Evolutionary conservation across 805 yeast genomes (phyloP).

Genomic region (Metschnikowia picachoensis): DNA sequence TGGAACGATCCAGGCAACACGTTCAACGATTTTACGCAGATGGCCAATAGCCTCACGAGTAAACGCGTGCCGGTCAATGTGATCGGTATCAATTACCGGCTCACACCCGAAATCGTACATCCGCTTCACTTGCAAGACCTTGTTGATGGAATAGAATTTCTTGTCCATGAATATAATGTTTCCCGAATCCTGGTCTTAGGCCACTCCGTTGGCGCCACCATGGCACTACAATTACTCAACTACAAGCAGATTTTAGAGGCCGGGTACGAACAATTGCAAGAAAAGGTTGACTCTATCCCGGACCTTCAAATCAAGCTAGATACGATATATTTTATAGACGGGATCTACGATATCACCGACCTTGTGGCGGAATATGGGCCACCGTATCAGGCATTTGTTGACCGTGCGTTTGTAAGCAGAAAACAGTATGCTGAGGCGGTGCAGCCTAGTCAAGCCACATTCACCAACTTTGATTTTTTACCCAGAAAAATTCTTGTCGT

Average conservation of each 20-base stretch:
- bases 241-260: slow-evolving; percentile 17
- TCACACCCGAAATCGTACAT: slow-evolving; percentile 58
- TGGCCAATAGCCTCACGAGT: slow-evolving; percentile 20
- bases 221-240: slow-evolving; percentile 51
- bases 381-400: slow-evolving; percentile 50
- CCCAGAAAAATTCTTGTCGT: slow-evolving; percentile 35
- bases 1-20: slow-evolving; percentile 75
- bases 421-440: slow-evolving; percentile 23
- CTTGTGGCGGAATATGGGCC: slow-evolving; percentile 58
- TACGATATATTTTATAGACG: slow-evolving; percentile 51
- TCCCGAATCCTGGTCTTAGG: slow-evolving; percentile 44
- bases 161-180: slow-evolving; percentile 22
- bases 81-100: slow-evolving; percentile 53
- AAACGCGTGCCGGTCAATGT: slow-evolving; percentile 14
- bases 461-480: neutral
- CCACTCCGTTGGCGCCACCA: slow-evolving; percentile 79
- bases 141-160: slow-evolving; percentile 35
- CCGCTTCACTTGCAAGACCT: slow-evolving; percentile 64
- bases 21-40: slow-evolving; percentile 45
- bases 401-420: slow-evolving; percentile 47
- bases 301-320: slow-evolving; percentile 1
- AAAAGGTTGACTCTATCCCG: neutral
- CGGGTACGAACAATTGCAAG: slow-evolving; percentile 11
- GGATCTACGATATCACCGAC: slow-evolving; percentile 55
- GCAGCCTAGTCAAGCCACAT: slow-evolving; percentile 20